Evolutionary conservation across 2,329 filamentous ascomycete genomes (phyloP).

Genomic region (Didymosphaeria variabile): DNA sequence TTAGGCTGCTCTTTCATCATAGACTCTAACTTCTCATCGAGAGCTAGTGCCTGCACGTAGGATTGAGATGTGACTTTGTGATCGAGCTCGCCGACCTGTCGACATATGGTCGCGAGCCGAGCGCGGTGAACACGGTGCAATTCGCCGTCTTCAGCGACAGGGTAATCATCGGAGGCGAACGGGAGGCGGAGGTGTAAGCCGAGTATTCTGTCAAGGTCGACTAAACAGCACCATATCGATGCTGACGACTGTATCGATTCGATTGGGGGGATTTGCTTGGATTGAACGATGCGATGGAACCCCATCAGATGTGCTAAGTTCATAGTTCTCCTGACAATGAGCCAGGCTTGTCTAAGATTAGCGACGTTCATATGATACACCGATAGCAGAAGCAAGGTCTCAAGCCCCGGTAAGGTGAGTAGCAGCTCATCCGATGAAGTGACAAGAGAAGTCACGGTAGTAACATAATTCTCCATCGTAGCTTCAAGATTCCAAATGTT

Average conservation of each 20-base stretch:
- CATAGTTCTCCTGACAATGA: constrained; percentile 43
- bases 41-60: constrained; percentile 41
- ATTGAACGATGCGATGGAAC: constrained; percentile 46
- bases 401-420: constrained; percentile 47
- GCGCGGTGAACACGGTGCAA: constrained; percentile 34
- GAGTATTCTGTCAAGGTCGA: constrained; percentile 44
- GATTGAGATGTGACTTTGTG: constrained; percentile 40
- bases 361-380: constrained; percentile 42
- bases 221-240: constrained; percentile 39
- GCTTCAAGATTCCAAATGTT: constrained; percentile 45
- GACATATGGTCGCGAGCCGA: constrained; percentile 33
- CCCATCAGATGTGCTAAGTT: constrained; percentile 49
- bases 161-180: constrained; percentile 46
- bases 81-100: constrained; percentile 42
- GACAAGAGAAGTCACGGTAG: constrained; percentile 40
- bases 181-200: constrained; percentile 48
- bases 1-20: constrained; percentile 41
- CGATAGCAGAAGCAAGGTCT: constrained; percentile 43
- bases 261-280: constrained; percentile 30
- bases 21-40: constrained; percentile 45
- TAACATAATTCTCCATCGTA: constrained; percentile 45
- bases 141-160: constrained; percentile 29
- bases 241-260: constrained; percentile 39
- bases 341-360: constrained; percentile 46
- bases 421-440: constrained; percentile 45